phyloP scores from a whole-genome alignment of 768 basidiomycete genomes.

The Phanerochaete carnosa region DNA sequence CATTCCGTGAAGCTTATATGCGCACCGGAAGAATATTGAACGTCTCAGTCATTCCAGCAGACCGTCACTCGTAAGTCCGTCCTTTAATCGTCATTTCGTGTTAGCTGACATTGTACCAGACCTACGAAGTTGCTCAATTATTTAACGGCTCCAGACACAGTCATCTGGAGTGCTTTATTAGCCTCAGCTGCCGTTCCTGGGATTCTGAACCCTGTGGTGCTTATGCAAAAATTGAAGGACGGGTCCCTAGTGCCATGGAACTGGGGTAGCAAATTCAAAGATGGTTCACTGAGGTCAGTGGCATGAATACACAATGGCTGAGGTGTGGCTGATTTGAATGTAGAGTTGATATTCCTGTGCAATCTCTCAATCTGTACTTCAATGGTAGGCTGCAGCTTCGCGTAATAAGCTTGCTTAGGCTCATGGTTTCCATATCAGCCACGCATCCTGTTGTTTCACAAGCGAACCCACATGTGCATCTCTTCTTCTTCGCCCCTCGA shows the following conservation, averaged over 20 bases:
- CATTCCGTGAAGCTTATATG: conserved; percentile 92
- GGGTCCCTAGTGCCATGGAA: conserved; percentile 88
- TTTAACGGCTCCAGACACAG: conserved; percentile 90
- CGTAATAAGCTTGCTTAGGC: background rate
- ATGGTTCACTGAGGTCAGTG: conserved; percentile 74
- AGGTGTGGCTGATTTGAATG: background rate
- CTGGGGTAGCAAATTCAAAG: conserved; percentile 92
- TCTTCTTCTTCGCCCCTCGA: conserved; percentile 92
- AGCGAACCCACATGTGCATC: conserved; percentile 87
- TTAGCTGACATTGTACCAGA: conserved; percentile 35
- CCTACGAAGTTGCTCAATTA: conserved; percentile 97
- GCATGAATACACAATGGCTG: background rate
- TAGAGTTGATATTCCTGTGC: conserved; percentile 91
- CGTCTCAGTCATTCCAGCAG: conserved; percentile 88
- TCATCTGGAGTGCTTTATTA: conserved; percentile 77
- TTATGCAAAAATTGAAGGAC: conserved; percentile 87
- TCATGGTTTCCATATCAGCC: conserved; percentile 41
- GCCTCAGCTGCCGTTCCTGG: conserved; percentile 96
- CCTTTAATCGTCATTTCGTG: background rate
- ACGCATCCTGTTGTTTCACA: conserved; percentile 94
- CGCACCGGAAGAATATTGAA: conserved; percentile 92
- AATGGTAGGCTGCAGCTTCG: conserved; percentile 49
- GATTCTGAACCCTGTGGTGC: conserved; percentile 90
- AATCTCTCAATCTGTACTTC: conserved; percentile 84
- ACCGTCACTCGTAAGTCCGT: conserved; percentile 71